A percentile compares a stretch with the other conserved stretches of the same genome.
Evolutionary conservation across 1,284 basidiomycete genomes (phyloP).

Genomic region (Ustilago cynodontis): DNA sequence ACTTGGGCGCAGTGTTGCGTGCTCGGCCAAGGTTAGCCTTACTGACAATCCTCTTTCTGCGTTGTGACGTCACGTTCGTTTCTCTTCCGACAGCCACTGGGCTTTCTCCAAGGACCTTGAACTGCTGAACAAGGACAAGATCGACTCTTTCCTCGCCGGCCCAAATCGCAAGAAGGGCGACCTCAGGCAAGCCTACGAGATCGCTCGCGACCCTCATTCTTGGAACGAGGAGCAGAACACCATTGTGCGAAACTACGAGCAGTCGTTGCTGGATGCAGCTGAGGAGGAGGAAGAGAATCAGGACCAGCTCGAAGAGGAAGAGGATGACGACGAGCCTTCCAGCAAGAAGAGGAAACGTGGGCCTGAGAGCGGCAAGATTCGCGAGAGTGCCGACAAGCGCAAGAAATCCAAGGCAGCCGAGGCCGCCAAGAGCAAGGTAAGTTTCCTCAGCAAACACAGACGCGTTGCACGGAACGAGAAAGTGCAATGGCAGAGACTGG

Average conservation of each 20-base stretch:
- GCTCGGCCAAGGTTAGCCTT: constrained; percentile 1
- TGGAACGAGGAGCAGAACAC: constrained; percentile 63
- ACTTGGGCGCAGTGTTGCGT: too few relatives aligned
- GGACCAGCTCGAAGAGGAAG: constrained; percentile 73
- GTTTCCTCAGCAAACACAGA: neutral
- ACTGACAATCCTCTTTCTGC: constrained; percentile 4
- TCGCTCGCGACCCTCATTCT: constrained; percentile 82
- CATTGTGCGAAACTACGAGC: constrained; percentile 53
- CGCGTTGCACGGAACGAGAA: neutral
- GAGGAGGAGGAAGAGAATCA: constrained; percentile 73
- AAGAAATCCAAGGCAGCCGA: constrained; percentile 50
- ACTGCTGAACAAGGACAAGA: constrained; percentile 82
- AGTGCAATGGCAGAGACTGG: neutral
- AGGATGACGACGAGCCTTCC: constrained; percentile 76
- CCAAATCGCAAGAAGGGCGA: constrained; percentile 80
- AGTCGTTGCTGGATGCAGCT: constrained; percentile 75
- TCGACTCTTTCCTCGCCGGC: constrained; percentile 83
- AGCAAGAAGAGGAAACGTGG: constrained; percentile 65
- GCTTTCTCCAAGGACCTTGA: constrained; percentile 84
- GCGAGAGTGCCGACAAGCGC: constrained; percentile 50
- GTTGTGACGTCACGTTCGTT: neutral
- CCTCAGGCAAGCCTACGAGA: constrained; percentile 82
- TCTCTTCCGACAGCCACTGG: constrained; percentile 79
- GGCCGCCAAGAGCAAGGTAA: constrained; percentile 36
- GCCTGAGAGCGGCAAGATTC: constrained; percentile 35